Conservation (phyloP, 805 yeast genomes). For the Metschnikowia peoriensis region DNA sequence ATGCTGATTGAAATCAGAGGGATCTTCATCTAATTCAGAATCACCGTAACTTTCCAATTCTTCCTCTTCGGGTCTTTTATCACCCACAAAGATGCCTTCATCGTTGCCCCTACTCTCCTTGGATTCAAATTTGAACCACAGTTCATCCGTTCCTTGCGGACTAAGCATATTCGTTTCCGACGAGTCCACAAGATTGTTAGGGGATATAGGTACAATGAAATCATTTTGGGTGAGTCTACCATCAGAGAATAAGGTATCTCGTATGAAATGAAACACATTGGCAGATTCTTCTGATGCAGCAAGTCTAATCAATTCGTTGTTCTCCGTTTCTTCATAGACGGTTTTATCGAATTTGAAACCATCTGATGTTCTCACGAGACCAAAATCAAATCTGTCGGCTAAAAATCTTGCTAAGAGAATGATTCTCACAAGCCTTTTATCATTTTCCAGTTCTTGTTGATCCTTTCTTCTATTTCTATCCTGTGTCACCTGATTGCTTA, state of each 20-base stretch:
- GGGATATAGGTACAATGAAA: slow-evolving; percentile 35
- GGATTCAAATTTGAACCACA: slow-evolving; percentile 21
- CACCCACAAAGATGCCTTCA: slow-evolving; percentile 24
- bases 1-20: slow-evolving; percentile 15
- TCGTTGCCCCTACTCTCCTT: slow-evolving; percentile 8
- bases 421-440: slow-evolving; percentile 51
- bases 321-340: slow-evolving; percentile 24
- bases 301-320: slow-evolving; percentile 22
- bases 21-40: slow-evolving; percentile 32
- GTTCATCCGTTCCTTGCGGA: slow-evolving; percentile 27
- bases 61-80: slow-evolving; percentile 23
- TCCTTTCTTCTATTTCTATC: slow-evolving; percentile 18
- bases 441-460: slow-evolving; percentile 42
- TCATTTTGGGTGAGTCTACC: slow-evolving; percentile 41
- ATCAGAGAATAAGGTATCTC: slow-evolving; percentile 39
- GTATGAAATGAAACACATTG: slow-evolving; percentile 24
- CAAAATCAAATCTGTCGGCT: slow-evolving; percentile 54
- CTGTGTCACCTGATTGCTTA: slow-evolving; percentile 27
- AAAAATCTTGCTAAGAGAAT: slow-evolving; percentile 49
- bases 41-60: slow-evolving; percentile 26
- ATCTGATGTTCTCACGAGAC: slow-evolving; percentile 47
- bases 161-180: slow-evolving; percentile 9
- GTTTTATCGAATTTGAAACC: slow-evolving; percentile 43
- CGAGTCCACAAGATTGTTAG: slow-evolving; percentile 27
- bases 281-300: slow-evolving; percentile 20